Conservation (phyloP, 1,284 basidiomycete genomes). For the Sutorius eximius region DNA sequence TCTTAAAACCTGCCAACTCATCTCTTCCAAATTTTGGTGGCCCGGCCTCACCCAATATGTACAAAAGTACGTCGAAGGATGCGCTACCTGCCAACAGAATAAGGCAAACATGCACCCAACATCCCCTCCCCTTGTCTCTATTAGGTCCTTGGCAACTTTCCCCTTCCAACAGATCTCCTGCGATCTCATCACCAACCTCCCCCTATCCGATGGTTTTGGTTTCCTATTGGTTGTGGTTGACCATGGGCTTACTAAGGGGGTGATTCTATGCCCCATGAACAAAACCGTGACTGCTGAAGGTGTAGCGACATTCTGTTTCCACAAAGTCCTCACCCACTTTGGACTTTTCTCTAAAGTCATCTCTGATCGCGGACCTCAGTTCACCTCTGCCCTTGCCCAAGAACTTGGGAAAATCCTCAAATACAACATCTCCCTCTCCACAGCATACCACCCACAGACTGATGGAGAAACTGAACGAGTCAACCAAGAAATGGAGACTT, state of each 20-base stretch:
- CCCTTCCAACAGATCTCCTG: constrained; percentile 3
- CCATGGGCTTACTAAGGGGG: no score
- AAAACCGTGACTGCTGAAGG: no score
- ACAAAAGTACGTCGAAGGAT: background rate
- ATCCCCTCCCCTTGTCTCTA: accelerated
- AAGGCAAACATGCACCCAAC: background rate
- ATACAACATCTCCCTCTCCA: no score
- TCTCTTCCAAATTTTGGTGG: background rate
- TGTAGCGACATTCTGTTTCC: no score
- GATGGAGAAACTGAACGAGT: background rate
- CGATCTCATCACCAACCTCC: constrained; percentile 20
- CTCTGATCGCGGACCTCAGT: background rate
- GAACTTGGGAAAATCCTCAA: background rate
- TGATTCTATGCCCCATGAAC: constrained; percentile 16
- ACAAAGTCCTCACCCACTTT: no score
- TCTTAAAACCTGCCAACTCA: background rate
- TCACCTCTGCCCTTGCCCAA: accelerated
- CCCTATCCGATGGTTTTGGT: background rate
- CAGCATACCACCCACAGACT: no score
- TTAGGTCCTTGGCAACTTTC: accelerated
- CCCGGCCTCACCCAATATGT: background rate
- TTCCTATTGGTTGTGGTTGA: constrained; percentile 28
- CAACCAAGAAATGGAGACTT: background rate
- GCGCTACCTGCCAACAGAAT: background rate
- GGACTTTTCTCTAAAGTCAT: no score